Evolutionary conservation across 2,329 filamentous ascomycete species (phyloP).

Genomic region (Monosporascus ibericus): DNA sequence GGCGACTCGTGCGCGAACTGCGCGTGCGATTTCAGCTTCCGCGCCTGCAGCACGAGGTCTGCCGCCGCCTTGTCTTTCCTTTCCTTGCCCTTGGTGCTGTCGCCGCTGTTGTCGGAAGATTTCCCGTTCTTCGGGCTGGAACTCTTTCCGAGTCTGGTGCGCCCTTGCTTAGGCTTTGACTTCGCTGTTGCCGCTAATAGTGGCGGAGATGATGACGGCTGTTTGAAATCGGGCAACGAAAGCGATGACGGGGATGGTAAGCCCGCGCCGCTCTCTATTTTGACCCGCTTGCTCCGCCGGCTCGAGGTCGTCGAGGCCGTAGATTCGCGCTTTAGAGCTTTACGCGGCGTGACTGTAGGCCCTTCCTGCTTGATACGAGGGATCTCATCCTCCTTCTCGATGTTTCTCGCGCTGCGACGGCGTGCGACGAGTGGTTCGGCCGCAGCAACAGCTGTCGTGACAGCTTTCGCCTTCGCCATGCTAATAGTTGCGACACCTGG

Average conservation of each 20-base stretch:
- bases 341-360: neutral
- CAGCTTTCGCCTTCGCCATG: neutral
- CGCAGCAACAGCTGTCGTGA: neutral
- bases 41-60: conserved; percentile 26
- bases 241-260: neutral
- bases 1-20: conserved; percentile 44
- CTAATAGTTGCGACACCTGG: neutral
- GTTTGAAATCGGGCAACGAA: neutral
- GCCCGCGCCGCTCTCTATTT: conserved; percentile 6
- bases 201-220: neutral
- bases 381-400: conserved; percentile 1
- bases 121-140: conserved; percentile 7
- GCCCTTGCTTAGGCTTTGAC: neutral
- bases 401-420: conserved; percentile 16
- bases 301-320: neutral
- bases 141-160: neutral
- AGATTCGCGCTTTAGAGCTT: neutral
- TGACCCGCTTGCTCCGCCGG: conserved; percentile 10
- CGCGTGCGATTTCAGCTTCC: conserved; percentile 37
- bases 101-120: neutral
- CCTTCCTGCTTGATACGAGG: conserved; percentile 10
- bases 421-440: conserved; percentile 3
- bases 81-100: conserved; percentile 1
- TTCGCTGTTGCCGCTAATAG: conserved; percentile 2
- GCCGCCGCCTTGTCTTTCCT: conserved; percentile 14